These are phyloP conservation scores for Eurotiales sp. DNA, from an alignment of 2,329 filamentous ascomycete genomes.

Conservation along the genomic window DNA sequence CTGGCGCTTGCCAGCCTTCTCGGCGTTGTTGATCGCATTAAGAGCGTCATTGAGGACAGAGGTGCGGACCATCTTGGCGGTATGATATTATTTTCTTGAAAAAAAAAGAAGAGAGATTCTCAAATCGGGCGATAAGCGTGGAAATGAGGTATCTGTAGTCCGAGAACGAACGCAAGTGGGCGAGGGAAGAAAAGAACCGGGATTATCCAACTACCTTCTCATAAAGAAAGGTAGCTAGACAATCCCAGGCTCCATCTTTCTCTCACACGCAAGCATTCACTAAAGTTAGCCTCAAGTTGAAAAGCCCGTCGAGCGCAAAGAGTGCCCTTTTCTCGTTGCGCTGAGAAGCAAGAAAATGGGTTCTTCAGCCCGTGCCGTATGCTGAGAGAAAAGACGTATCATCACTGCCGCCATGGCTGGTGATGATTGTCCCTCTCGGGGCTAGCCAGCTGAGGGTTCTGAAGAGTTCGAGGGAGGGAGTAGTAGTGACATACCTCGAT, in stretches of 20 bases:
- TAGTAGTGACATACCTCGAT: conserved; percentile 47
- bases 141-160: conserved; percentile 59
- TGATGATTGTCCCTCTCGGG: conserved; percentile 41
- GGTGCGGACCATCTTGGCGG: conserved; percentile 96
- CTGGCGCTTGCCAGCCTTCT: conserved; percentile 99
- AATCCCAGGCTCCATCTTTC: no score
- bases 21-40: conserved; percentile 99
- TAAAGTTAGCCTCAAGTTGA: conserved; percentile 55
- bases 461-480: conserved; percentile 18
- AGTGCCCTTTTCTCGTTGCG: conserved; percentile 54
- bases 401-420: conserved; percentile 24
- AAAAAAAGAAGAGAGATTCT: conserved; percentile 41
- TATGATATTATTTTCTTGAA: conserved; percentile 36
- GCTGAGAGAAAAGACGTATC: conserved; percentile 39
- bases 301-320: conserved; percentile 62
- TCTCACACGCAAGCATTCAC: conserved; percentile 15
- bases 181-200: conserved; percentile 33
- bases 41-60: conserved; percentile 99
- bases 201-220: no score
- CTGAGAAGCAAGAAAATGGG: conserved; percentile 48
- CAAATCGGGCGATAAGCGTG: conserved; percentile 39
- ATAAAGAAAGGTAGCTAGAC: no score
- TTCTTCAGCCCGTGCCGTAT: conserved; percentile 62
- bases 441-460: conserved; percentile 44
- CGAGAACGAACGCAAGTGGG: background rate